A percentile compares a stretch with the other conserved stretches of the same genome.
phyloP scores from a whole-genome alignment of 129 eudicot genomes.

The Arctium minus region DNA sequence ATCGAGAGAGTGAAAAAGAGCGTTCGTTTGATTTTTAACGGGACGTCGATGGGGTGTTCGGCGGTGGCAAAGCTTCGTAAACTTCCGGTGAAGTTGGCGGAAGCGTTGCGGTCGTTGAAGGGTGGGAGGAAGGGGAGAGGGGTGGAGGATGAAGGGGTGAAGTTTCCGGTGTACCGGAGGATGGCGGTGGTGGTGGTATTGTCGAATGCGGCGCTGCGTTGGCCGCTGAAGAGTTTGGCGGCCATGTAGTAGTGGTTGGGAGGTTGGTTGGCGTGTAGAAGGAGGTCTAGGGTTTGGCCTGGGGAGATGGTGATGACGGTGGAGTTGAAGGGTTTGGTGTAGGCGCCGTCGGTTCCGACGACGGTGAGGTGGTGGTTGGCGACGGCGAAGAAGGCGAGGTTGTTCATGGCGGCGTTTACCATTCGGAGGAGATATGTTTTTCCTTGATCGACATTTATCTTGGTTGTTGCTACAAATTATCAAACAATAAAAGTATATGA shows the following conservation, averaged over 20 bases:
- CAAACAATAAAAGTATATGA: neutral
- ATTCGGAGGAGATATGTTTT: slow-evolving; percentile 61
- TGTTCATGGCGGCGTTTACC: slow-evolving; percentile 70
- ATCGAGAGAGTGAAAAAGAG: slow-evolving; percentile 33
- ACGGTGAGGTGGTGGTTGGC: slow-evolving; percentile 55
- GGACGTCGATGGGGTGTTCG: slow-evolving; percentile 42
- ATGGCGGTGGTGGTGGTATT: slow-evolving; percentile 51
- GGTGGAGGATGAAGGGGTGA: slow-evolving; percentile 15
- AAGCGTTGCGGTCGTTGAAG: slow-evolving; percentile 27
- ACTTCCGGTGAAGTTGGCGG: slow-evolving; percentile 21
- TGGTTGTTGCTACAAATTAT: slow-evolving; percentile 39
- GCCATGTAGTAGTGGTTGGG: slow-evolving; percentile 56
- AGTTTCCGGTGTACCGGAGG: slow-evolving; percentile 27
- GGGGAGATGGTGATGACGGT: slow-evolving; percentile 47
- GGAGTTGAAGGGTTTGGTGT: slow-evolving; percentile 46
- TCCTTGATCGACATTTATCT: slow-evolving; percentile 40
- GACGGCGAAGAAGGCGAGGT: slow-evolving; percentile 38
- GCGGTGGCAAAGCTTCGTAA: slow-evolving; percentile 36
- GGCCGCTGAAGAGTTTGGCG: slow-evolving; percentile 29
- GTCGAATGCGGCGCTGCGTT: slow-evolving; percentile 11
- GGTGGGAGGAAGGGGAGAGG: slow-evolving; percentile 40
- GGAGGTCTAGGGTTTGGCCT: slow-evolving; percentile 62
- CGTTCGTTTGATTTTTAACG: slow-evolving; percentile 21
- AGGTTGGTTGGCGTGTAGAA: slow-evolving; percentile 50
- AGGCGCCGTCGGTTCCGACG: slow-evolving; percentile 60